A percentile compares a stretch with the other conserved stretches of the same genome.
These are phyloP conservation scores for Talaromyces thailandensis DNA, from an alignment of 495 filamentous ascomycete genomes.

Conservation along the genomic window DNA sequence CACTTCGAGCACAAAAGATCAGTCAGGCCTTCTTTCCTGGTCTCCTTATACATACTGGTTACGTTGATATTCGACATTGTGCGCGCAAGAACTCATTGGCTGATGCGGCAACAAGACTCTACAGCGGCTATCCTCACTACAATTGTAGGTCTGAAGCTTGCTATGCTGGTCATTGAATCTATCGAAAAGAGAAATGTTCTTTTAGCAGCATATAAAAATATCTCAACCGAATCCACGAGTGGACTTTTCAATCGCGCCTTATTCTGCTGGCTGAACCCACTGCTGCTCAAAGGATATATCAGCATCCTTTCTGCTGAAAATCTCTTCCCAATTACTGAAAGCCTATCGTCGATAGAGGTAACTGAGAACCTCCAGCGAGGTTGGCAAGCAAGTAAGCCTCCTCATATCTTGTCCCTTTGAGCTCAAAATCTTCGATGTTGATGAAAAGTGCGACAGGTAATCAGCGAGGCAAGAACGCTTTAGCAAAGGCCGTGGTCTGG, in stretches of 20 bases:
- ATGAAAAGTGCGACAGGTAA: neutral
- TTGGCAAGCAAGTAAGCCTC: constrained; percentile 1
- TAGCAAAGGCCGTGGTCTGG: no score
- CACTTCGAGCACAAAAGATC: constrained; percentile 2
- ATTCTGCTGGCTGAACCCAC: constrained; percentile 34
- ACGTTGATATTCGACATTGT: neutral
- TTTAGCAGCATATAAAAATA: neutral
- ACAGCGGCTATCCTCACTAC: neutral
- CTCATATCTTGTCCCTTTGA: constrained; percentile 12
- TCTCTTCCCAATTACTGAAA: constrained; percentile 20
- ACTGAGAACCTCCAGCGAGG: neutral
- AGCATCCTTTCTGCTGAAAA: constrained; percentile 20
- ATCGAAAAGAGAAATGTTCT: neutral
- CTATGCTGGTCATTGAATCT: neutral
- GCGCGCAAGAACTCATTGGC: neutral
- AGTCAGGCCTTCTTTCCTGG: neutral
- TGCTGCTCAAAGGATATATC: constrained; percentile 27
- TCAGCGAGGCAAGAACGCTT: no score
- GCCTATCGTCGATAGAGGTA: constrained; percentile 12
- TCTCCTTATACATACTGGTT: neutral
- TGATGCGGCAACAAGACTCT: neutral
- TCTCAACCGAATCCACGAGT: constrained; percentile 31
- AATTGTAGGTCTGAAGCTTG: neutral
- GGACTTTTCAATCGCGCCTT: constrained; percentile 28
- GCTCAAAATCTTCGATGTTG: neutral